Percentiles rank a stretch among this genome's conserved stretches.
phyloP scores from a whole-genome alignment of 2,329 filamentous ascomycete genomes.

The Clonostachys rosea region DNA sequence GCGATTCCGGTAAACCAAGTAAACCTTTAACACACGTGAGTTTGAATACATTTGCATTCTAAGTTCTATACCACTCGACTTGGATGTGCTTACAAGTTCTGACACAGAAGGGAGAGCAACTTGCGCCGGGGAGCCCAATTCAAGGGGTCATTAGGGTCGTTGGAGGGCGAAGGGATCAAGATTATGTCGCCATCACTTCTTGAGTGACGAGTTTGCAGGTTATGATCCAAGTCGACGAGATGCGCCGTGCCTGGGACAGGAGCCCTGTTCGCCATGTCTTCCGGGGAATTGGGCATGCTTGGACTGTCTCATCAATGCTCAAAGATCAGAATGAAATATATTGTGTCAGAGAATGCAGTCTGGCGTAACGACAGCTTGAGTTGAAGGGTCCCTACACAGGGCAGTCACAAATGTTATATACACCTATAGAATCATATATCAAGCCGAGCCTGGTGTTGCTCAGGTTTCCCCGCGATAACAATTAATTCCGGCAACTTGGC shows the following conservation, averaged over 20 bases:
- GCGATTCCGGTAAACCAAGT: constrained; percentile 34
- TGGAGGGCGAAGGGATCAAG: constrained; percentile 47
- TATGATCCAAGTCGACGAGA: constrained; percentile 29
- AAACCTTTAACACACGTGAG: constrained; percentile 15
- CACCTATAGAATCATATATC: too few relatives aligned
- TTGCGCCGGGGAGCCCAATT: constrained; percentile 43
- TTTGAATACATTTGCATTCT: too few relatives aligned
- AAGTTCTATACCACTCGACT: background rate
- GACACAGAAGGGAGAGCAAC: constrained; percentile 15
- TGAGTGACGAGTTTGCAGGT: constrained; percentile 21
- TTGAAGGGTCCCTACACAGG: too few relatives aligned
- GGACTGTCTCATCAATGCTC: too few relatives aligned
- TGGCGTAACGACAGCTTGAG: too few relatives aligned
- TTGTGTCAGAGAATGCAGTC: too few relatives aligned
- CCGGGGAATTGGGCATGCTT: too few relatives aligned
- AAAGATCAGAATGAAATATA: too few relatives aligned
- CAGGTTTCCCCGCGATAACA: too few relatives aligned
- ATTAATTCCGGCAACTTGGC: too few relatives aligned
- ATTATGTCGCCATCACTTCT: constrained; percentile 29
- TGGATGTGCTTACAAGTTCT: constrained; percentile 16
- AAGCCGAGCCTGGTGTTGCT: too few relatives aligned
- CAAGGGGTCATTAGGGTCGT: constrained; percentile 46
- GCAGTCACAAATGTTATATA: too few relatives aligned
- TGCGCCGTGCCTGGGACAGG: constrained; percentile 31
- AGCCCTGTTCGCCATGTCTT: background rate